phyloP scores from a whole-genome alignment of 352 stramenopile genomes.

The Phytopythium aichiense region DNA sequence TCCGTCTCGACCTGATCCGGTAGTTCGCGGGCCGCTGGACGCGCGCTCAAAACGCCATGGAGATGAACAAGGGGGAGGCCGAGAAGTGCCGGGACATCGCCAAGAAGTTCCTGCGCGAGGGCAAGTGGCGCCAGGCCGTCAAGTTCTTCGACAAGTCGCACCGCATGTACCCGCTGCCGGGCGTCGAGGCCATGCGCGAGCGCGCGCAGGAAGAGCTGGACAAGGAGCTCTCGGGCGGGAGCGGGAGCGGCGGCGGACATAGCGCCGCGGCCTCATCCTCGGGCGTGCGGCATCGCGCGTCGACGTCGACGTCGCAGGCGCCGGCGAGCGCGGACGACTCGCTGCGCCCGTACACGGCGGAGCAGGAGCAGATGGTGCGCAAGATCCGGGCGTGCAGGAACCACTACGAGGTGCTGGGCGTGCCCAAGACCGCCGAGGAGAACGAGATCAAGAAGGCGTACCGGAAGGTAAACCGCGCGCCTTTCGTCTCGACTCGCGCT shows the following conservation, averaged over 20 bases:
- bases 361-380: constrained; percentile 82
- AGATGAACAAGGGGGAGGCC: constrained; percentile 91
- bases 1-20: neutral
- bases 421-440: constrained; percentile 68
- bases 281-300: constrained; percentile 29
- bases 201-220: constrained; percentile 62
- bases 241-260: neutral
- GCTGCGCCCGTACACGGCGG: constrained; percentile 60
- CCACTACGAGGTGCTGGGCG: constrained; percentile 86
- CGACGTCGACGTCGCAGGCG: constrained; percentile 23
- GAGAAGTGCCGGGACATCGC: constrained; percentile 91
- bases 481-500: neutral
- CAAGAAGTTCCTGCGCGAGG: constrained; percentile 83
- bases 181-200: constrained; percentile 77
- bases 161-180: constrained; percentile 84
- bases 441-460: constrained; percentile 92
- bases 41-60: constrained; percentile 36
- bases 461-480: constrained; percentile 57
- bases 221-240: constrained; percentile 21
- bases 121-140: constrained; percentile 84
- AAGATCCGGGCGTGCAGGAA: constrained; percentile 87
- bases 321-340: constrained; percentile 37
- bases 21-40: neutral
- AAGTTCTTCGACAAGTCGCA: constrained; percentile 93
- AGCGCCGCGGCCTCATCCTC: constrained; percentile 13